Percentiles rank a stretch among this genome's conserved stretches.
Evolutionary conservation across 257 asterid genomes (phyloP).

Genomic region (Lavandula angustifolia): DNA sequence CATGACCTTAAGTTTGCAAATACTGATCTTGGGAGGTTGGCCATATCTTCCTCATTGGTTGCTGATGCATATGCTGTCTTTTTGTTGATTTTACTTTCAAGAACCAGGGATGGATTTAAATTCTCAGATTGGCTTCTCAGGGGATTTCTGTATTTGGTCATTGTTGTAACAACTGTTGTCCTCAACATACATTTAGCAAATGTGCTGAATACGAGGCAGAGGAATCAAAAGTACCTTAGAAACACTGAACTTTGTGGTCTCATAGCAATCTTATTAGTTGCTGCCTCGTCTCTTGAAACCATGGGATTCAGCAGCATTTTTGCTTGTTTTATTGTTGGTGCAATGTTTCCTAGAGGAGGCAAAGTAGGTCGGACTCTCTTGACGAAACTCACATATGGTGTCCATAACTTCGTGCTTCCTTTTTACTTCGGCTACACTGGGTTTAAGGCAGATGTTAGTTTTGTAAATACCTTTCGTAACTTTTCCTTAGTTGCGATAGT

Average conservation of each 20-base stretch:
- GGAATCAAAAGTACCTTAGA: constrained; percentile 73
- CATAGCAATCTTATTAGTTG: constrained; percentile 66
- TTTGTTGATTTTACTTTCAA: constrained; percentile 58
- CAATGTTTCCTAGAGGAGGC: constrained; percentile 92
- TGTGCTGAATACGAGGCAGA: constrained; percentile 80
- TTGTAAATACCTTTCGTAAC: constrained; percentile 50
- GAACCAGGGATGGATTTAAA: constrained; percentile 30
- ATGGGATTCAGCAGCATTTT: constrained; percentile 82
- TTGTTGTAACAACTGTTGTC: constrained; percentile 51
- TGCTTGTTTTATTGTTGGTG: constrained; percentile 78
- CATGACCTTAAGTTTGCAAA: constrained; percentile 81
- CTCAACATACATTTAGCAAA: constrained; percentile 51
- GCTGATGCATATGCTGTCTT: constrained; percentile 70
- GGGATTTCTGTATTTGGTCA: constrained; percentile 43
- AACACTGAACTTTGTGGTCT: constrained; percentile 65
- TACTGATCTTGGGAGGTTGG: constrained; percentile 80
- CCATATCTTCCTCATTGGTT: constrained; percentile 73
- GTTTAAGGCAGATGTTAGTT: constrained; percentile 73
- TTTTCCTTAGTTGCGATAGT: constrained; percentile 52
- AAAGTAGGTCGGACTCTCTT: constrained; percentile 80
- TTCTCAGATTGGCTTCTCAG: constrained; percentile 41
- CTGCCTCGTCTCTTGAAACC: constrained; percentile 71
- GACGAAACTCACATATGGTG: constrained; percentile 74
- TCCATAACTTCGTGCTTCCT: constrained; percentile 83
- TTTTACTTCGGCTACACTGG: constrained; percentile 93